These are phyloP conservation scores for Pseudogymnoascus sp. DNA, from an alignment of 2,329 filamentous ascomycete genomes.

Conservation along the genomic window DNA sequence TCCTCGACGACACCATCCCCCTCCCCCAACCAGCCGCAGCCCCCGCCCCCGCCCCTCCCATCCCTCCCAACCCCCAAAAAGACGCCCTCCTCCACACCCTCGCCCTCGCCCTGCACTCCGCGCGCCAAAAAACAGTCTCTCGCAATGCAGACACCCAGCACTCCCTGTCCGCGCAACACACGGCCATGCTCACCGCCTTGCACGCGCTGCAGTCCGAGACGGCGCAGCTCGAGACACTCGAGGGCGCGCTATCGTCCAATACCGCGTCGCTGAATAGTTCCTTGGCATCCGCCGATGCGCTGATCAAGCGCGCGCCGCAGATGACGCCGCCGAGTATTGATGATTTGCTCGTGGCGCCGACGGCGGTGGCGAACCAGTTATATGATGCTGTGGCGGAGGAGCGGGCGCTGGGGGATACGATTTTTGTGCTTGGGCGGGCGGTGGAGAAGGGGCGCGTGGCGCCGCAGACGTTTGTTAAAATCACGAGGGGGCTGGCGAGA, in stretches of 20 bases:
- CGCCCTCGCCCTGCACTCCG: constrained; percentile 57
- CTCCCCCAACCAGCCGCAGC: constrained; percentile 30
- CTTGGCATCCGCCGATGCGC: constrained; percentile 67
- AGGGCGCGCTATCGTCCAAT: constrained; percentile 65
- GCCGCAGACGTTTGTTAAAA: constrained; percentile 68
- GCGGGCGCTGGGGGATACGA: constrained; percentile 72
- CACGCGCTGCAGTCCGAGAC: constrained; percentile 66
- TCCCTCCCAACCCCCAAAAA: constrained; percentile 93
- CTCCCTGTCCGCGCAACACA: constrained; percentile 69
- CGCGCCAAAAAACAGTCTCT: constrained; percentile 58
- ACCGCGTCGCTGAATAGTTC: constrained; percentile 69
- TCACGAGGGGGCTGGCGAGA: constrained; percentile 62
- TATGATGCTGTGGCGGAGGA: constrained; percentile 88
- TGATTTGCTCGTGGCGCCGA: constrained; percentile 86
- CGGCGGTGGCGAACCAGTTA: constrained; percentile 84
- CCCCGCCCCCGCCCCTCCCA: constrained; percentile 63
- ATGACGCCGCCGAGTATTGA: constrained; percentile 72
- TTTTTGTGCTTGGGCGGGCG: constrained; percentile 71
- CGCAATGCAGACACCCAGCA: constrained; percentile 68
- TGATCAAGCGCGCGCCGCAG: constrained; percentile 63
- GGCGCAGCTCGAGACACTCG: constrained; percentile 60
- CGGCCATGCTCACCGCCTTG: constrained; percentile 64
- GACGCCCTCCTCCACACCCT: constrained; percentile 75
- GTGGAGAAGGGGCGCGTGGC: constrained; percentile 64
- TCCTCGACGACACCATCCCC: constrained; percentile 45